phyloP scores from a whole-genome alignment of 805 yeast genomes.

The Nakazawaea siamensis region DNA sequence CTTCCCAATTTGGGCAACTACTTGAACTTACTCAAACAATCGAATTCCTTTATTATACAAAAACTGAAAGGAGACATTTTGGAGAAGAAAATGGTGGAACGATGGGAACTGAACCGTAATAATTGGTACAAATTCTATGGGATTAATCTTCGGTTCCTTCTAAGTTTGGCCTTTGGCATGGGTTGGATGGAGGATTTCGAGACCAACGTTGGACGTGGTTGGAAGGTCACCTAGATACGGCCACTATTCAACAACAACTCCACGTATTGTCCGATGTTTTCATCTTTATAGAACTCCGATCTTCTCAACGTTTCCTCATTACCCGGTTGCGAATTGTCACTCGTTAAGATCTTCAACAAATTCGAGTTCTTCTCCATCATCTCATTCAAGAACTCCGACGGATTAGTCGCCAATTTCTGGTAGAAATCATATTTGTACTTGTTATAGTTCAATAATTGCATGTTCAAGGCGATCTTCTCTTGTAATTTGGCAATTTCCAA shows the following conservation, averaged over 20 bases:
- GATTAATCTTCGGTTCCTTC: conserved; percentile 37
- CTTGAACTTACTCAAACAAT: conserved; percentile 37
- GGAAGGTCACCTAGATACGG: conserved; percentile 32
- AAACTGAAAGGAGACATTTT: conserved; percentile 30
- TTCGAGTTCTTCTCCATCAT: conserved; percentile 79
- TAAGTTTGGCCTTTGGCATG: conserved; percentile 43
- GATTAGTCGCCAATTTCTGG: conserved; percentile 63
- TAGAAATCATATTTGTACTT: conserved; percentile 72
- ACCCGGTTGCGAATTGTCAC: conserved; percentile 41
- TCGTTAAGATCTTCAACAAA: conserved; percentile 75
- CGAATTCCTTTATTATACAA: conserved; percentile 30
- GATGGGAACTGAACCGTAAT: conserved; percentile 37
- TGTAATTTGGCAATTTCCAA: conserved; percentile 26
- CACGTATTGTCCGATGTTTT: conserved; percentile 69
- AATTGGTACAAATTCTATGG: conserved; percentile 44
- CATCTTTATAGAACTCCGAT: conserved; percentile 75
- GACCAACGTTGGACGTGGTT: conserved; percentile 46
- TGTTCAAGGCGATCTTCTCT: conserved; percentile 34
- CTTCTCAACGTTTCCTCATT: conserved; percentile 87
- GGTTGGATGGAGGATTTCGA: conserved; percentile 45
- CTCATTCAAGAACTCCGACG: conserved; percentile 62
- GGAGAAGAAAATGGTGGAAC: conserved; percentile 31
- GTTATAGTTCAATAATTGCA: conserved; percentile 45
- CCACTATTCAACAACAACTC: conserved; percentile 62
- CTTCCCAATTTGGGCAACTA: conserved; percentile 44